Conservation (phyloP, 257 asterid species). For the Ophiorrhiza pumila region DNA sequence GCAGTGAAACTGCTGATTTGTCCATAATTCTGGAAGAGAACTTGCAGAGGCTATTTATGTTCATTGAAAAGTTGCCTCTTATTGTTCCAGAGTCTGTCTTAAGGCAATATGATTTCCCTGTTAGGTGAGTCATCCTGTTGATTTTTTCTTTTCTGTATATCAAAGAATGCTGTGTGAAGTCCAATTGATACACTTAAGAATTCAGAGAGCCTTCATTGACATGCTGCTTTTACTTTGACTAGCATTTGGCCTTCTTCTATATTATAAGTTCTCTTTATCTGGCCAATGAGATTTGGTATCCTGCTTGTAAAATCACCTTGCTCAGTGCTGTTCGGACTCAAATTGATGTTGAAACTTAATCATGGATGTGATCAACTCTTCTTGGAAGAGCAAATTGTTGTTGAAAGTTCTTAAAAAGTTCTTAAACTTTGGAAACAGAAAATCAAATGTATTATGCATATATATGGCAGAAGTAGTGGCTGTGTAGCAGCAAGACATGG, state of each 20-base stretch:
- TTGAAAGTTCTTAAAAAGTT: background rate
- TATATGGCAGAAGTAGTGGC: no score
- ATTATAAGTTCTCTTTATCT: background rate
- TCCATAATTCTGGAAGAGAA: slow-evolving; percentile 22
- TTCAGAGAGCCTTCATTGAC: background rate
- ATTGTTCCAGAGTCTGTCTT: slow-evolving; percentile 17
- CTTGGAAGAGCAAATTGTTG: background rate
- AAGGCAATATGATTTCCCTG: slow-evolving; percentile 17
- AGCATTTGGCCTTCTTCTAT: background rate
- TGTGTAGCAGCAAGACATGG: no score
- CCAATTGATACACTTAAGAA: background rate
- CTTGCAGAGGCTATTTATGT: slow-evolving; percentile 28
- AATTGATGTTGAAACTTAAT: background rate
- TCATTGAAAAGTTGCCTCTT: slow-evolving; percentile 30
- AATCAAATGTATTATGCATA: no score
- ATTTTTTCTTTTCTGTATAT: slow-evolving; percentile 6
- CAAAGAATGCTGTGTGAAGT: slow-evolving; percentile 3
- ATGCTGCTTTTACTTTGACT: background rate
- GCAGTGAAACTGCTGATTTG: slow-evolving; percentile 25
- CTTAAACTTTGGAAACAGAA: background rate
- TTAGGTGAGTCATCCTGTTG: slow-evolving; percentile 15
- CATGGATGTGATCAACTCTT: background rate
- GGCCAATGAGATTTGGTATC: background rate
- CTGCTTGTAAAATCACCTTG: background rate
- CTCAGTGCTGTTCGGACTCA: background rate